Percentiles rank a stretch among this genome's conserved stretches.
Conservation (phyloP, 2,329 filamentous ascomycete species). For the Domatiomyces catenatus region DNA sequence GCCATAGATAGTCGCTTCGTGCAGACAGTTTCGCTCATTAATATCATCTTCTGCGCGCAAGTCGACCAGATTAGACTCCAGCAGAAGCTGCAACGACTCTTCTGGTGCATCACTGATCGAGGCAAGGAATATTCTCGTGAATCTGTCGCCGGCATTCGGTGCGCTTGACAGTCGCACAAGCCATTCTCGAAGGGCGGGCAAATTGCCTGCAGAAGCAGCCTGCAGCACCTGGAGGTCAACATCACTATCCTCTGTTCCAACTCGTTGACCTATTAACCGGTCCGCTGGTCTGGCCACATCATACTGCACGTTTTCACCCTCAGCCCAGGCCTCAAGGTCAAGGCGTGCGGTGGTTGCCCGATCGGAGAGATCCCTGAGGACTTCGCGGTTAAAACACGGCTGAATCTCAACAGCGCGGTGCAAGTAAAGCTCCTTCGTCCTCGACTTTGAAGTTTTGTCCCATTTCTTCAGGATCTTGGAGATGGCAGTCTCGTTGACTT, state of each 20-base stretch:
- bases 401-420: slow-evolving; percentile 93
- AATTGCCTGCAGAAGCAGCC: slow-evolving; percentile 67
- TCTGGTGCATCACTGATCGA: slow-evolving; percentile 75
- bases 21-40: slow-evolving; percentile 89
- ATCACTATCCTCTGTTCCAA: slow-evolving; percentile 71
- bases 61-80: slow-evolving; percentile 71
- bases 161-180: slow-evolving; percentile 53
- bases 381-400: slow-evolving; percentile 92
- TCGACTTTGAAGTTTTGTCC: slow-evolving; percentile 99
- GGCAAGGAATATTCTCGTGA: slow-evolving; percentile 79
- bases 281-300: slow-evolving; percentile 37
- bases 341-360: slow-evolving; percentile 92
- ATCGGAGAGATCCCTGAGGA: slow-evolving; percentile 91
- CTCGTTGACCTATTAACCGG: slow-evolving; percentile 24
- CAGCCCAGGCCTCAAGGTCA: slow-evolving; percentile 90
- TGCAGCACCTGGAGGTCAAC: slow-evolving; percentile 78
- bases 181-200: slow-evolving; percentile 63
- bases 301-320: slow-evolving; percentile 84
- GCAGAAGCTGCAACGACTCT: slow-evolving; percentile 57
- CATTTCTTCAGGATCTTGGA: slow-evolving; percentile 99
- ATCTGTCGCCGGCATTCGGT: slow-evolving; percentile 52
- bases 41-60: slow-evolving; percentile 93
- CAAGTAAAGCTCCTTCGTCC: slow-evolving; percentile 93
- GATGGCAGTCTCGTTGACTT: slow-evolving; percentile 93
- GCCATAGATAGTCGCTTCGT: slow-evolving; percentile 91